Evolutionary conservation across 2,329 filamentous ascomycete genomes (phyloP).

Genomic region (Colletotrichum sojae): DNA sequence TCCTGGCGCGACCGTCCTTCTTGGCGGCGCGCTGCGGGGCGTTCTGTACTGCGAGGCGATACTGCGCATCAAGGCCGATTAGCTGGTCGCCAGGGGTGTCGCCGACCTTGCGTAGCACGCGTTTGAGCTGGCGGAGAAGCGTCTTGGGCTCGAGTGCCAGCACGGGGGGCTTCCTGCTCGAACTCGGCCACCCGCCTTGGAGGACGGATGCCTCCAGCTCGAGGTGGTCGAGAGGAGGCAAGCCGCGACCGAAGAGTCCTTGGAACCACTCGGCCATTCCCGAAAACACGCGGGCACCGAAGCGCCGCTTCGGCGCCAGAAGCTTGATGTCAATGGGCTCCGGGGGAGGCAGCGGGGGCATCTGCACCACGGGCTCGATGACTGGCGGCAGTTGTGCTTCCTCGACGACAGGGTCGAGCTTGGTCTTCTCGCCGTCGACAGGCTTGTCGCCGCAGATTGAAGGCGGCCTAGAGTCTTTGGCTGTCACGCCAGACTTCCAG

Average conservation of each 20-base stretch:
- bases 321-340: slow-evolving; percentile 29
- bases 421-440: neutral
- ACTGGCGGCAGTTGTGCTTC: neutral
- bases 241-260: slow-evolving; percentile 17
- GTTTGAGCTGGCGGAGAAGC: slow-evolving; percentile 26
- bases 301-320: slow-evolving; percentile 13
- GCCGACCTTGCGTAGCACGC: slow-evolving; percentile 10
- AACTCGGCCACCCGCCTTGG: slow-evolving; percentile 2
- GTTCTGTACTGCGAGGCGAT: slow-evolving; percentile 11
- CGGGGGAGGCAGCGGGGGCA: neutral
- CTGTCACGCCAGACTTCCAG: slow-evolving; percentile 34
- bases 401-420: neutral
- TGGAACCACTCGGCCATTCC: slow-evolving; percentile 27
- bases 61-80: neutral
- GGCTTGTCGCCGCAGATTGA: slow-evolving; percentile 8
- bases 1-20: slow-evolving; percentile 29
- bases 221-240: slow-evolving; percentile 16
- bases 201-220: slow-evolving; percentile 31
- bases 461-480: slow-evolving; percentile 17
- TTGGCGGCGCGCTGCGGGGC: slow-evolving; percentile 20
- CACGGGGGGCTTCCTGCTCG: neutral
- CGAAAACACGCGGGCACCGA: slow-evolving; percentile 15
- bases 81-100: slow-evolving; percentile 10
- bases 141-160: slow-evolving; percentile 24
- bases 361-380: neutral